Conservation (phyloP, 1,284 basidiomycete species). For the Cutaneotrichosporon sp. region DNA sequence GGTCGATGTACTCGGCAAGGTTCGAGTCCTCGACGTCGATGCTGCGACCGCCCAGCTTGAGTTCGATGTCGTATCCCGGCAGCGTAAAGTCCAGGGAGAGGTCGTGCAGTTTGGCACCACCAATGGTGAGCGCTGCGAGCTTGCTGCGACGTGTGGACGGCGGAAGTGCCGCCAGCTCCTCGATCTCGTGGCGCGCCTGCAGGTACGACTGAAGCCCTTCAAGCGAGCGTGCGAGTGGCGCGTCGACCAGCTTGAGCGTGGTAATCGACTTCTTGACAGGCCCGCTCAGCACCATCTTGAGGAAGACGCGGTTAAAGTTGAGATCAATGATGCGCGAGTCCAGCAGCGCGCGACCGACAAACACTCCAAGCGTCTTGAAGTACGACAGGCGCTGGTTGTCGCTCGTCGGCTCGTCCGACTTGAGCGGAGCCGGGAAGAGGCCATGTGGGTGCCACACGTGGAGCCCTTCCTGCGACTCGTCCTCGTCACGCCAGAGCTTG, state of each 20-base stretch:
- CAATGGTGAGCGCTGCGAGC: slow-evolving; percentile 55
- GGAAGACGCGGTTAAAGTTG: slow-evolving; percentile 87
- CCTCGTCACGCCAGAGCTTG: slow-evolving; percentile 86
- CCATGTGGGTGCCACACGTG: slow-evolving; percentile 81
- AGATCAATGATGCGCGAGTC: slow-evolving; percentile 98
- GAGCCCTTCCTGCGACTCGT: slow-evolving; percentile 61
- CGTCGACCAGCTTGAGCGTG: slow-evolving; percentile 79
- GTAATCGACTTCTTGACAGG: slow-evolving; percentile 77
- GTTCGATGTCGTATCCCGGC: slow-evolving; percentile 90
- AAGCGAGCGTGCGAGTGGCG: slow-evolving; percentile 79
- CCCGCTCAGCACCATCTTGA: slow-evolving; percentile 81
- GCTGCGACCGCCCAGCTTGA: slow-evolving; percentile 76
- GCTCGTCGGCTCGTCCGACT: slow-evolving; percentile 57
- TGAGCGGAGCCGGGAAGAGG: slow-evolving; percentile 83
- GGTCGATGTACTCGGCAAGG: slow-evolving; percentile 80
- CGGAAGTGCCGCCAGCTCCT: slow-evolving; percentile 44
- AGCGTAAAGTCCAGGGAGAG: slow-evolving; percentile 93
- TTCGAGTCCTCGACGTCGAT: slow-evolving; percentile 79
- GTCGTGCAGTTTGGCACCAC: slow-evolving; percentile 67
- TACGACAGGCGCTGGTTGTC: slow-evolving; percentile 61
- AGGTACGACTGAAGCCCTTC: slow-evolving; percentile 67
- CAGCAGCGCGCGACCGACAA: slow-evolving; percentile 95
- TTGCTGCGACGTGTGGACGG: slow-evolving; percentile 47
- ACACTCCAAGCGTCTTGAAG: slow-evolving; percentile 88
- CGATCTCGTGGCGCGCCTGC: slow-evolving; percentile 53